These are phyloP conservation scores for Pythium aquatile DNA, from an alignment of 352 stramenopile genomes.

Conservation along the genomic window DNA sequence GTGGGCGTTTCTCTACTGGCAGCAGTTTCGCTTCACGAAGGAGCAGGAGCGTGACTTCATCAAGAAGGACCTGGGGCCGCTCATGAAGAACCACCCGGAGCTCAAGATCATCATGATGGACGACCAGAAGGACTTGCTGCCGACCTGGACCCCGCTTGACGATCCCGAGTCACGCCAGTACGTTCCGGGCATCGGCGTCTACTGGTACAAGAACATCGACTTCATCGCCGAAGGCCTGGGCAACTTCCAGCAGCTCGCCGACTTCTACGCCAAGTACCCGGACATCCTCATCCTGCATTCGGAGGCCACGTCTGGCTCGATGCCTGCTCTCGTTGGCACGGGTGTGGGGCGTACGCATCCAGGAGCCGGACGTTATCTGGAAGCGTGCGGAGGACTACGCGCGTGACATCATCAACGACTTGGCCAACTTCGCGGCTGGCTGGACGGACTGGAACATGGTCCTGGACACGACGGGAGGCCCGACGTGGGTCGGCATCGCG, in stretches of 20 bases:
- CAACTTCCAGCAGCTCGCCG: conserved; percentile 45
- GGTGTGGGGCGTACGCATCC: conserved; percentile 39
- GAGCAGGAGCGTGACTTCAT: conserved; percentile 57
- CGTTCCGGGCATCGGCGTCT: conserved; percentile 74
- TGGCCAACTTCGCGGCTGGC: conserved; percentile 64
- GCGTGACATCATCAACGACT: conserved; percentile 85
- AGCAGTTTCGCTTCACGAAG: conserved; percentile 42
- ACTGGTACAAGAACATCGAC: conserved; percentile 79
- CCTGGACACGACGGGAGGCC: conserved; percentile 63
- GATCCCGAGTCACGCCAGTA: conserved; percentile 57
- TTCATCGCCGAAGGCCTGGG: conserved; percentile 30
- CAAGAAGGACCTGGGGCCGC: conserved; percentile 66
- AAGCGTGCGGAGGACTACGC: conserved; percentile 70
- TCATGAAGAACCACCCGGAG: conserved; percentile 57
- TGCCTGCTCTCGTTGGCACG: conserved; percentile 42
- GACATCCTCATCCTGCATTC: conserved; percentile 77
- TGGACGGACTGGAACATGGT: conserved; percentile 89
- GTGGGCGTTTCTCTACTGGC: conserved; percentile 42
- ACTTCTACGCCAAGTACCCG: conserved; percentile 50
- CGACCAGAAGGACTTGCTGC: conserved; percentile 75
- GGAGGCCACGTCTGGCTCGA: conserved; percentile 64
- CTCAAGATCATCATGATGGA: conserved; percentile 79
- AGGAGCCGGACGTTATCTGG: conserved; percentile 48
- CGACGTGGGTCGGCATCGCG: conserved; percentile 62
- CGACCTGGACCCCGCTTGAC: conserved; percentile 39